phyloP scores from a whole-genome alignment of 2,329 filamentous ascomycete genomes.

The Metarhizium anisopliae region DNA sequence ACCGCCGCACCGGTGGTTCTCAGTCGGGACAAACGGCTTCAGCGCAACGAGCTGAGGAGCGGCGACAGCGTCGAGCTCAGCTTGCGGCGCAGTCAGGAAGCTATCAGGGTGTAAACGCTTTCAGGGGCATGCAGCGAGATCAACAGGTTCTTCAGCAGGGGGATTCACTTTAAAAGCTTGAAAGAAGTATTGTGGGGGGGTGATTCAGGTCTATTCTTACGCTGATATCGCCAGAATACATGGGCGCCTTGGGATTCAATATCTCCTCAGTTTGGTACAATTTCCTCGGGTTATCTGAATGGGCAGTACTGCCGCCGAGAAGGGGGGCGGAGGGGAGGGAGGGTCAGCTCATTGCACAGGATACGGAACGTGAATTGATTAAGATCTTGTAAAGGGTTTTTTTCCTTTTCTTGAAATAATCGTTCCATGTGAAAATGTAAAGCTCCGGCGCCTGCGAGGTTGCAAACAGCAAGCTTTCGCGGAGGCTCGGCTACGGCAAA shows the following conservation, averaged over 20 bases:
- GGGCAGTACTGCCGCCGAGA: no score
- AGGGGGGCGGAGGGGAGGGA: no score
- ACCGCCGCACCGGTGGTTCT: background rate
- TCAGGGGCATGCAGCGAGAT: constrained; percentile 9
- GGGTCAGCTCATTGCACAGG: no score
- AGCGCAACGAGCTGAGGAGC: background rate
- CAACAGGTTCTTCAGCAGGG: background rate
- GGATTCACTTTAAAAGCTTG: no score
- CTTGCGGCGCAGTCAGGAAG: constrained; percentile 4
- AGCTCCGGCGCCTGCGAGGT: no score
- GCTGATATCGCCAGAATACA: background rate
- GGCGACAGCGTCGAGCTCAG: constrained; percentile 3
- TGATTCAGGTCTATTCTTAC: background rate
- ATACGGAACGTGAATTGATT: background rate
- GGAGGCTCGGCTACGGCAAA: background rate
- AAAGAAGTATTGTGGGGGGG: background rate
- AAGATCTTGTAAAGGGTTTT: background rate
- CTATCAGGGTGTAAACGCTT: constrained; percentile 20
- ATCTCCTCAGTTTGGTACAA: background rate
- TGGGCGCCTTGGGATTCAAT: background rate
- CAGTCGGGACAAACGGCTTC: background rate
- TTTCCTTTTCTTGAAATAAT: background rate
- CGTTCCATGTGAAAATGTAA: background rate
- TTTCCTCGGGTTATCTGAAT: background rate
- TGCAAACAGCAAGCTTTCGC: background rate